These are phyloP conservation scores for Ramichloridium luteum DNA, from an alignment of 2,329 filamentous ascomycete species.

Conservation along the genomic window DNA sequence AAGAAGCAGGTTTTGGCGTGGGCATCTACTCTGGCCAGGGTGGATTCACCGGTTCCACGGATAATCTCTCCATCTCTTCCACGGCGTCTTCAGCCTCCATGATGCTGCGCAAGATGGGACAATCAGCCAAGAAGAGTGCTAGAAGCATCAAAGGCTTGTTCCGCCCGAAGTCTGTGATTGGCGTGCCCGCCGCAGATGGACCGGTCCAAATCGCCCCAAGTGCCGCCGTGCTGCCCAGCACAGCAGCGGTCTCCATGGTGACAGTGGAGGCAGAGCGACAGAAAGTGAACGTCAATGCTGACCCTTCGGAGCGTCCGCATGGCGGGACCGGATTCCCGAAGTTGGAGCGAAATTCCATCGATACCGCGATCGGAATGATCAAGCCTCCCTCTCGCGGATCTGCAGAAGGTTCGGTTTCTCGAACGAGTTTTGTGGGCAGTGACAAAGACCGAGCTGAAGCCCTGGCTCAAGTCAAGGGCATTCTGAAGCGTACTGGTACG, in stretches of 20 bases:
- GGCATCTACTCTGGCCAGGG: constrained; percentile 85
- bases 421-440: constrained; percentile 83
- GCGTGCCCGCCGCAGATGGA: constrained; percentile 59
- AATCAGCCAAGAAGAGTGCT: constrained; percentile 90
- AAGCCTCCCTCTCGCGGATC: constrained; percentile 23
- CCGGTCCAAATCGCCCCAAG: constrained; percentile 39
- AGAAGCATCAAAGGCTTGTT: constrained; percentile 89
- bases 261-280: constrained; percentile 90
- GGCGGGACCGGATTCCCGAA: constrained; percentile 74
- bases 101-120: constrained; percentile 97
- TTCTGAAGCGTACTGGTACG: constrained; percentile 65
- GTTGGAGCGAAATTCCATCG: constrained; percentile 69
- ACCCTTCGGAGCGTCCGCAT: constrained; percentile 53
- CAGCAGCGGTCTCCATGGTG: constrained; percentile 86
- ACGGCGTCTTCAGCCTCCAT: constrained; percentile 82
- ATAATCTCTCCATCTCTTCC: constrained; percentile 85
- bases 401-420: constrained; percentile 46
- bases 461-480: constrained; percentile 81
- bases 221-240: constrained; percentile 39
- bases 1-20: constrained; percentile 80
- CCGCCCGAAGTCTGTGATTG: constrained; percentile 82
- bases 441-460: constrained; percentile 86
- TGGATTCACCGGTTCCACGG: constrained; percentile 79
- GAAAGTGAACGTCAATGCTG: constrained; percentile 62
- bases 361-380: constrained; percentile 38